phyloP scores from a whole-genome alignment of 2,329 filamentous ascomycete species.

The Aspergillus sojae region DNA sequence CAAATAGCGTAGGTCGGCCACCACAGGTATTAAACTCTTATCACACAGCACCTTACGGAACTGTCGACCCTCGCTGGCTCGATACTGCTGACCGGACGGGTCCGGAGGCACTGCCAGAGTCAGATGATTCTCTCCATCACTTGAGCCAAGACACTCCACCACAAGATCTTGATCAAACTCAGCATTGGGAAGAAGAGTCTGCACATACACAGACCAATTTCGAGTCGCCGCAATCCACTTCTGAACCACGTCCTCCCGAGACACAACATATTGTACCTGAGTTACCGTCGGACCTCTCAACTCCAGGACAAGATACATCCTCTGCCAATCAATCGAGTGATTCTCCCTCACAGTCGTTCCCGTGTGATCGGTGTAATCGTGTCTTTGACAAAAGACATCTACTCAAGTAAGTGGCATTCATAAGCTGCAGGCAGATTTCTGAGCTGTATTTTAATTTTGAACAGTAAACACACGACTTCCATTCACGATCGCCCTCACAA shows the following conservation, averaged over 20 bases:
- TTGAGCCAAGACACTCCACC: neutral
- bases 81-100: constrained; percentile 1
- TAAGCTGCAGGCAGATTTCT: neutral
- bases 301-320: neutral
- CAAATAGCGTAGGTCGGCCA: constrained; percentile 1
- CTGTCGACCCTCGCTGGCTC: neutral
- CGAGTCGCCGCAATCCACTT: neutral
- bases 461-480: neutral
- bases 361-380: neutral
- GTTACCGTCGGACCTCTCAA: neutral
- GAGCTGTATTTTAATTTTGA: neutral
- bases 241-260: neutral
- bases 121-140: neutral
- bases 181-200: neutral
- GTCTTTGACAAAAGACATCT: neutral
- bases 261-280: neutral
- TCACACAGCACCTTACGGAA: neutral
- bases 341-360: neutral
- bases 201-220: neutral
- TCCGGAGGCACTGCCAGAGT: neutral
- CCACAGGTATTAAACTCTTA: neutral
- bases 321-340: neutral
- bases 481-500: neutral
- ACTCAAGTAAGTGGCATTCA: neutral
- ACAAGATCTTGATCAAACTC: neutral